phyloP scores from a whole-genome alignment of 306 rosid genomes.

The Nissolia schottii region DNA sequence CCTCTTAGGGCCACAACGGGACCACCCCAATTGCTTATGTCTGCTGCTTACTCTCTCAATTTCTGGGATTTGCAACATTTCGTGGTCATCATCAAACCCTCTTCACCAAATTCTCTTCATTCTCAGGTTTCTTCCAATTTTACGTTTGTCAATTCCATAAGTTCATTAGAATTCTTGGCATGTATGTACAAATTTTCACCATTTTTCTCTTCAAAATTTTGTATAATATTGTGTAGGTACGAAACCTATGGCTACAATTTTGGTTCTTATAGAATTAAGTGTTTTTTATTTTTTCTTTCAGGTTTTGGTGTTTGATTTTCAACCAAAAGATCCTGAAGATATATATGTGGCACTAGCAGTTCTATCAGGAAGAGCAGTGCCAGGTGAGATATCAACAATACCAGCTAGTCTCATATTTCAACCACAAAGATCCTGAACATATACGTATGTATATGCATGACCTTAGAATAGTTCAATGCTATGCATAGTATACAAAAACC shows the following conservation, averaged over 20 bases:
- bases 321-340: constrained; percentile 91
- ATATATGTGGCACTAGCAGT: constrained; percentile 64
- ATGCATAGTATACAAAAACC: background rate
- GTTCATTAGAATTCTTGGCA: background rate
- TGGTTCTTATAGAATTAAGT: background rate
- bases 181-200: background rate
- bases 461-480: background rate
- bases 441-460: background rate
- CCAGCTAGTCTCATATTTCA: background rate
- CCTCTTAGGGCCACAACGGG: constrained; percentile 87
- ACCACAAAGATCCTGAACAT: no score
- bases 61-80: constrained; percentile 85
- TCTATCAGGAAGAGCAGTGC: constrained; percentile 64
- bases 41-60: constrained; percentile 67
- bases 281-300: no score
- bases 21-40: constrained; percentile 70
- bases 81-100: constrained; percentile 73
- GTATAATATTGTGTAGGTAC: no score
- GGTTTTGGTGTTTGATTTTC: constrained; percentile 90
- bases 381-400: constrained; percentile 39
- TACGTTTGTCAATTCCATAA: background rate
- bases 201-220: no score
- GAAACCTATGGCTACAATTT: background rate
- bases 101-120: constrained; percentile 32
- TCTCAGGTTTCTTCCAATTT: constrained; percentile 45